Base-by-base conservation (phyloP, 1,284 basidiomycete species). In the Cutaneotrichosporon sp. region DNA sequence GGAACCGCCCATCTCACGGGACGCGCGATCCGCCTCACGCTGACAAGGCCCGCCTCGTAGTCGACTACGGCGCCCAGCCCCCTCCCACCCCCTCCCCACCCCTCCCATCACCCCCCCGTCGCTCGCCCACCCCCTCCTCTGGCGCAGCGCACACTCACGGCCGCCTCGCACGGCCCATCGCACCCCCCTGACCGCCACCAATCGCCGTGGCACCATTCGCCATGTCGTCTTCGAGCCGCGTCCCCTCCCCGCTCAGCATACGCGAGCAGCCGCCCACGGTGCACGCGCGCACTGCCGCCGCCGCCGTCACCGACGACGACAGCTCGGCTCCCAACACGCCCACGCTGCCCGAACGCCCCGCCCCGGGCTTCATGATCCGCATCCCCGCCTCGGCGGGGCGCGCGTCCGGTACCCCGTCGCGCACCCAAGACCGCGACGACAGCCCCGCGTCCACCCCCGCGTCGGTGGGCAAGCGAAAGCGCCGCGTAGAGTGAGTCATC, bases 391-490 rank as follows among this genome's bases (percentile, higher is more conserved):
- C 53, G 31, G 53, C 53, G 4, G 45, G 31, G 20, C 25, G 59
- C 31, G 22, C 31, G 3, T 34, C 18, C 16, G 43, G 24, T 43
- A 33, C n/a, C 24, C 38, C 51, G 18, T 18, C 22, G n/a, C 58
- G 29, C 14, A 36, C 22, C 29, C 31, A 13, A 10, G 43, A 54
- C 2, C 53, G 59, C n/a, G 54, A 36, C 38, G 54, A 60, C 34
- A 55, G 53, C 27, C 45, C 59, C 5, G 56, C 56, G 47, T 51
- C 56, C 14, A 34, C 43, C 2, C 42, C 57, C 2, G 49, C 54
- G 3, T 56, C 58, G 5, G 60, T 31, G 4, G 61, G 64, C 49
- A 66, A 66, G 46, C 64, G 64, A 53, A 66, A 66, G 50, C 64
- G 64, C 33, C 64, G 64, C 25, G 49, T 52, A 43, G 64, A 66